These are phyloP conservation scores for Megacollybia marginata DNA, from an alignment of 768 basidiomycete species.

Conservation along the genomic window DNA sequence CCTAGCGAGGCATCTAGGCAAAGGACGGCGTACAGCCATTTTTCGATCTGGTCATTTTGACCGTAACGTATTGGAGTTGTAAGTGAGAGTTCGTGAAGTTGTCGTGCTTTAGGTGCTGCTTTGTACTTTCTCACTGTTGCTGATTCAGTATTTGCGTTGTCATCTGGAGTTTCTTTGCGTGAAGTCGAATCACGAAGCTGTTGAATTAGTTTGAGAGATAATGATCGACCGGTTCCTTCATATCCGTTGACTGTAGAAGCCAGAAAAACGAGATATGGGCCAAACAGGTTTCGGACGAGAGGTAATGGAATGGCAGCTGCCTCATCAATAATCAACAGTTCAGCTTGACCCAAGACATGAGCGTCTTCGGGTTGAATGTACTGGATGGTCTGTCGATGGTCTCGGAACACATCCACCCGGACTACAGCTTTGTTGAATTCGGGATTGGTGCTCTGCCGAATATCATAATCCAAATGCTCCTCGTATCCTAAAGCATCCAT, in stretches of 20 bases:
- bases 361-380: slow-evolving; percentile 98
- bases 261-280: slow-evolving; percentile 96
- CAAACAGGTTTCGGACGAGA: slow-evolving; percentile 90
- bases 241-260: slow-evolving; percentile 99
- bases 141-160: slow-evolving; percentile 10
- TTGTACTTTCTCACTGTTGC: slow-evolving; percentile 51
- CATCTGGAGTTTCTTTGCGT: slow-evolving; percentile 19
- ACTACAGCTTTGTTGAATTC: slow-evolving; percentile 96
- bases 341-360: slow-evolving; percentile 95
- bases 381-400: slow-evolving; percentile 94
- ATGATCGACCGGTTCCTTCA: slow-evolving; percentile 97
- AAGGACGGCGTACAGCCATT: slow-evolving; percentile 85
- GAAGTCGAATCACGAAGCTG: slow-evolving; percentile 90
- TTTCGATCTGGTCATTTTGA: slow-evolving; percentile 81
- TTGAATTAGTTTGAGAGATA: slow-evolving; percentile 96
- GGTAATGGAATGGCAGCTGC: slow-evolving; percentile 97
- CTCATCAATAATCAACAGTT: slow-evolving; percentile 96
- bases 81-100: slow-evolving; percentile 88
- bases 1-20: slow-evolving; percentile 83
- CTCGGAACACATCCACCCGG: slow-evolving; percentile 86
- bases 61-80: slow-evolving; percentile 93
- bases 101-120: slow-evolving; percentile 60
- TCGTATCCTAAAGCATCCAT: slow-evolving; percentile 92
- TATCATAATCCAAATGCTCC: slow-evolving; percentile 97
- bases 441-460: slow-evolving; percentile 89